These are phyloP conservation scores for Botrytis deweyae DNA, from an alignment of 2,329 filamentous ascomycete genomes.

Conservation along the genomic window DNA sequence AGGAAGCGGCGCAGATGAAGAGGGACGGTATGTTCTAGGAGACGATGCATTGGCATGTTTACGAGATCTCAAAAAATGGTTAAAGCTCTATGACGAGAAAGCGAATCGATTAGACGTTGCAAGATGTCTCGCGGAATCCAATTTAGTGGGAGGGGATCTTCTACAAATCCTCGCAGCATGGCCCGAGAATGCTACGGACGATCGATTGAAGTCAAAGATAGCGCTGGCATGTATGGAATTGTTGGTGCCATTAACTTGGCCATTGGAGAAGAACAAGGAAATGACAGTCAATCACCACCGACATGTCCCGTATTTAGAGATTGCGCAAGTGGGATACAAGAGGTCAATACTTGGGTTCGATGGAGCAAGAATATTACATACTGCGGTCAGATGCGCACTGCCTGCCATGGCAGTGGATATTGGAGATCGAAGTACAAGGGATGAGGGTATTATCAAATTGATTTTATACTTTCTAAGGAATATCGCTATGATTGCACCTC, in stretches of 20 bases:
- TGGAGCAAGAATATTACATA: slow-evolving; percentile 72
- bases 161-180: slow-evolving; percentile 84
- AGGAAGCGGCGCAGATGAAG: slow-evolving; percentile 74
- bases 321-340: slow-evolving; percentile 89
- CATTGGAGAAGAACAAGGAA: slow-evolving; percentile 75
- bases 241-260: slow-evolving; percentile 91
- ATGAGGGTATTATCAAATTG: slow-evolving; percentile 90
- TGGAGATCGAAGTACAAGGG: slow-evolving; percentile 72
- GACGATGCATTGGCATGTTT: slow-evolving; percentile 91
- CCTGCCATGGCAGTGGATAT: slow-evolving; percentile 80
- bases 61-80: slow-evolving; percentile 92
- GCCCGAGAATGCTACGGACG: slow-evolving; percentile 70
- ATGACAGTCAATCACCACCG: slow-evolving; percentile 93
- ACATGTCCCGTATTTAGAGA: slow-evolving; percentile 84
- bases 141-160: slow-evolving; percentile 85
- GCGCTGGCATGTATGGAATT: slow-evolving; percentile 87
- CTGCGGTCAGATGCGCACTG: slow-evolving; percentile 75
- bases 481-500: slow-evolving; percentile 77
- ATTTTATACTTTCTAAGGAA: slow-evolving; percentile 88
- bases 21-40: slow-evolving; percentile 82
- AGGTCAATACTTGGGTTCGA: slow-evolving; percentile 82
- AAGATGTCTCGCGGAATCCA: slow-evolving; percentile 86
- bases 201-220: slow-evolving; percentile 73
- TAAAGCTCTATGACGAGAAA: slow-evolving; percentile 91
- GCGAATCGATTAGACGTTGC: slow-evolving; percentile 93